Evolutionary conservation across 2,329 filamentous ascomycete genomes (phyloP), one percentile per base, ranked within the genome.

Genomic region (Dothideomycetes sp.): DNA sequence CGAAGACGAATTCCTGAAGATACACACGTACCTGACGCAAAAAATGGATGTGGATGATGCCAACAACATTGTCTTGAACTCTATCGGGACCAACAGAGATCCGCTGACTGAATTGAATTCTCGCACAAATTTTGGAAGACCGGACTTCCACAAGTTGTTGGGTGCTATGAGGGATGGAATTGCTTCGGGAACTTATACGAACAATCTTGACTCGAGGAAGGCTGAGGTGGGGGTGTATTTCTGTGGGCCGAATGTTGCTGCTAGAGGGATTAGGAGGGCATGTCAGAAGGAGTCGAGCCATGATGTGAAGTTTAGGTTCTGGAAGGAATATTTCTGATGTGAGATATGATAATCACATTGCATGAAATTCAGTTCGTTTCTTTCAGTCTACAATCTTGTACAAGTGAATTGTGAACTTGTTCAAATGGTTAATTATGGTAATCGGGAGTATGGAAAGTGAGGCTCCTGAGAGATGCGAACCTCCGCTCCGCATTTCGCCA

Each of bases 141-240:
- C 91, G 6, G 85, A 98, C 63, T 96, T 96, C 64, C 65, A 68
- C 32, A 75, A 80, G 42, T 67, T 98, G 44, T 84, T 98, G 50
- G 70, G 73, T 20, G 80, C 76, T 1, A 93, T 98, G 86, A 78
- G 86, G 31, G 78, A 93, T 44, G 89, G 89, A 29, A 87, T 98
- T 47, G 60, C 86, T 38, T 78, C 94, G 59, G 77, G 86, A 52
- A 83, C 79, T 1, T 98, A 96, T 57, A 77, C 96, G 54, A 76
- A 76, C 39, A 88, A 87, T 1, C 64, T 95, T 12, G 83, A 93
- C 34, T 38, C 50, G 40, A 71, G 82, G 58, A 75, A 78, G 54
- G 93, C 86, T 3, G 86, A 89, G 25, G 83, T 98, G 10, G 91
- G 91, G 64, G 89, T 98, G 15, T 98, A 98, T 68, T 96, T 96